phyloP scores from a whole-genome alignment of 169 alveolate species.

The Cryptosporidium bovis region DNA sequence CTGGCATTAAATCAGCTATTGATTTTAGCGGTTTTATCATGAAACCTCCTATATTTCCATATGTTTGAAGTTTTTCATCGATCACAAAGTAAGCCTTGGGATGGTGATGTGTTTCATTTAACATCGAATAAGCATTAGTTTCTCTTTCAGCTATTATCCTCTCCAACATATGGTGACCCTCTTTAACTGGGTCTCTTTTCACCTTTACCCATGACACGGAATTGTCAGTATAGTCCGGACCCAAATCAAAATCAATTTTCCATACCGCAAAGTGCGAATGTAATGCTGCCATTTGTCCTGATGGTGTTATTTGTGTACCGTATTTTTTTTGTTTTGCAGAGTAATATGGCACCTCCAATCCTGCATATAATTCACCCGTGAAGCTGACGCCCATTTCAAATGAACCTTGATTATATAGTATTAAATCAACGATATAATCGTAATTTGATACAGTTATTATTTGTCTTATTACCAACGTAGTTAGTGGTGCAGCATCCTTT shows the following conservation, averaged over 20 bases:
- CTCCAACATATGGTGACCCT: conserved; percentile 78
- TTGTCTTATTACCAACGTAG: conserved; percentile 76
- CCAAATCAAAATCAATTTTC: conserved; percentile 81
- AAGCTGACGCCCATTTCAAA: conserved; percentile 78
- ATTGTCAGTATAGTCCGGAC: conserved; percentile 74
- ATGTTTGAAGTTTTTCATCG: conserved; percentile 76
- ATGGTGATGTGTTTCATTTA: conserved; percentile 78
- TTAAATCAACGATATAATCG: conserved; percentile 79
- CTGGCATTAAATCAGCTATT: conserved; percentile 76
- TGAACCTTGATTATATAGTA: conserved; percentile 77
- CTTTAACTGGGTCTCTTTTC: conserved; percentile 75
- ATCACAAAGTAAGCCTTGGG: conserved; percentile 78
- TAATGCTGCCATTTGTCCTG: conserved; percentile 81
- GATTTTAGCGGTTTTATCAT: conserved; percentile 72
- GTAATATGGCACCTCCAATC: conserved; percentile 81
- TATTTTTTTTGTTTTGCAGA: conserved; percentile 77
- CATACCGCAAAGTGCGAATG: conserved; percentile 81
- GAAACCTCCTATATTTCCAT: conserved; percentile 81
- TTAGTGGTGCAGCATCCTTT: conserved; percentile 80
- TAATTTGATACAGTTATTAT: conserved; percentile 81
- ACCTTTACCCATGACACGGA: conserved; percentile 78
- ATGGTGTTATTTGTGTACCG: conserved; percentile 80
- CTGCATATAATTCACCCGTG: conserved; percentile 83
- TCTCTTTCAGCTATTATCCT: conserved; percentile 78
- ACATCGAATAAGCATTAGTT: conserved; percentile 72